Base-by-base conservation (phyloP, 1,139 yeast species). In the Hyphopichia wangnamkhiaoensis region DNA sequence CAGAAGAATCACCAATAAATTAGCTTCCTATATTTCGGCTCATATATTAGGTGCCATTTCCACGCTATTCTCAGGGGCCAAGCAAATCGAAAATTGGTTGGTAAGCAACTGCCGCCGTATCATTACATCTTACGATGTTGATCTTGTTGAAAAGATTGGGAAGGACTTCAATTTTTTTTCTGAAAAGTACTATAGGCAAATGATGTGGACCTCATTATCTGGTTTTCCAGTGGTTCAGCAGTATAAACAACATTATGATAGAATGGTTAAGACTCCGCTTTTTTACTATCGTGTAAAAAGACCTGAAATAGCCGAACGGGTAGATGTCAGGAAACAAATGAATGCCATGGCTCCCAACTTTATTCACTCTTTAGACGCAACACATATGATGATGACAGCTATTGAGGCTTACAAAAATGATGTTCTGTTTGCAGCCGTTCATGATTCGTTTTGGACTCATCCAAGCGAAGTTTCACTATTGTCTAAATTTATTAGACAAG, bases 361-460 rank as follows among this genome's bases (percentile, higher is more conserved):
- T 44, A 66, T 72, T 36, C 78, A 72, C 47, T 70, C 76, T 3
- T 43, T 71, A 12, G 77, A 71, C 44, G 63, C 76, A 0, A 52
- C 62, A 1, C 77, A 71, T 46, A 56, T 71, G 61, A 46, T 59
- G 25, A 60, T 70, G 65, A 68, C 76, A 0, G 57, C 68, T 26
- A 38, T 58, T 19, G 58, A 54, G 3, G 61, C 67, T 3, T 32
- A 43, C 13, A 28, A 42, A 4, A 36, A 40, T 1, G 44, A 45
- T 0, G 46, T 69, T 12, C 49, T 62, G 6, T 70, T 71, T 53
- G 70, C 60, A 1, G 60, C 74, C 0, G 73, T 71, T 3, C 77
- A 71, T 47, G 77, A 71, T 47, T 68, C 75, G 9, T 71, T 59
- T 44, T 71, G 77, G 77, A 71, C 76, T 2, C 60, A 65, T 43